Percentiles rank a stretch among this genome's conserved stretches.
Evolutionary conservation across 176 grass and related monocot genomes (phyloP).

Genomic region (Juncus effusus): DNA sequence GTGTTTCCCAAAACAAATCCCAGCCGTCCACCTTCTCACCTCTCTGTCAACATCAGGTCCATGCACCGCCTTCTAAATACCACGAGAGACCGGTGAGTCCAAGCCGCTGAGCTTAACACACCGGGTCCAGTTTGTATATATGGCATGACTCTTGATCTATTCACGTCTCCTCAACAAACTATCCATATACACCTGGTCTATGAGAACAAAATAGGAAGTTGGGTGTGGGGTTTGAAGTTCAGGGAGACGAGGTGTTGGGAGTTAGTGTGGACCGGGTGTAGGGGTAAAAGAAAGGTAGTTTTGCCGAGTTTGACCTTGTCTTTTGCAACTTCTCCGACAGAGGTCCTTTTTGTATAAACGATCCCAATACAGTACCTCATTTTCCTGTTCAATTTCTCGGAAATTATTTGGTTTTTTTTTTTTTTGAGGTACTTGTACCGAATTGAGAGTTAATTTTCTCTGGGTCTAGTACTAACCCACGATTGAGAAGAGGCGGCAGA

Average conservation of each 20-base stretch:
- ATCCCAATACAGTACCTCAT: slow-evolving; percentile 13
- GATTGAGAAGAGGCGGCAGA: neutral
- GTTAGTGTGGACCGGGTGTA: neutral
- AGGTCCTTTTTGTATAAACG: slow-evolving; percentile 22
- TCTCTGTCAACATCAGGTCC: too few species aligned
- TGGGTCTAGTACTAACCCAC: neutral
- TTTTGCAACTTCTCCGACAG: slow-evolving; percentile 25
- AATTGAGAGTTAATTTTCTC: slow-evolving; percentile 1
- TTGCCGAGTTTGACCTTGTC: slow-evolving; percentile 23
- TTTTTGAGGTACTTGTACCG: neutral
- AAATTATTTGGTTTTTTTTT: neutral
- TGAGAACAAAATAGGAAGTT: neutral
- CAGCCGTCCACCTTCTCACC: neutral
- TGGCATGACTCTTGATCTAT: slow-evolving; percentile 9
- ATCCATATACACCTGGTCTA: neutral
- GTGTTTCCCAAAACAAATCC: neutral
- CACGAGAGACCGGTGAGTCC: neutral
- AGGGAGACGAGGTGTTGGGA: neutral
- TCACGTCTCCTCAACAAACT: neutral
- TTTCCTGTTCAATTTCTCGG: slow-evolving; percentile 12
- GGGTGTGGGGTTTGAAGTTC: neutral
- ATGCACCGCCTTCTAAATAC: neutral
- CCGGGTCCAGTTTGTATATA: neutral
- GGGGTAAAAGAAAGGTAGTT: neutral
- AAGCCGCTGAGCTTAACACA: neutral